Percentiles rank a stretch among this genome's conserved stretches.
Evolutionary conservation across 1,284 basidiomycete species (phyloP).

Genomic region (Ceratobasidium sp.): DNA sequence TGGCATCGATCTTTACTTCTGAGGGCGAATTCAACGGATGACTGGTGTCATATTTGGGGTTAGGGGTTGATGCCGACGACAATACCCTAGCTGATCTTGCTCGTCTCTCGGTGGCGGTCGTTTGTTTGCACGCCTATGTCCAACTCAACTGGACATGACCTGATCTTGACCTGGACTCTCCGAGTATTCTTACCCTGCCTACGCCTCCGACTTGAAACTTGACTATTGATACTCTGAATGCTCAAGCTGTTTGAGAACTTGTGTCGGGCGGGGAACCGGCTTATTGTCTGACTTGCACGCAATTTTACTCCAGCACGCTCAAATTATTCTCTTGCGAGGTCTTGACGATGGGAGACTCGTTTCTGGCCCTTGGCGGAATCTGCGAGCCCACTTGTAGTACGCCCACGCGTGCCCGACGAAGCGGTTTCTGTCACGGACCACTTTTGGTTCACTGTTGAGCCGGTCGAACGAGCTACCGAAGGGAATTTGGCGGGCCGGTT

Average conservation of each 20-base stretch:
- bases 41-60: slow-evolving; percentile 28
- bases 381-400: slow-evolving; percentile 81
- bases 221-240: slow-evolving; percentile 60
- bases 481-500: slow-evolving; percentile 76
- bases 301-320: slow-evolving; percentile 81
- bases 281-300: slow-evolving; percentile 88
- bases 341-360: slow-evolving; percentile 60
- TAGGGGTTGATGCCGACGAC: slow-evolving; percentile 12
- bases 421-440: slow-evolving; percentile 72
- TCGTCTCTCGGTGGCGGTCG: slow-evolving; percentile 77
- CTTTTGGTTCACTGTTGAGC: slow-evolving; percentile 65
- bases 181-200: slow-evolving; percentile 64
- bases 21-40: slow-evolving; percentile 24
- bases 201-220: slow-evolving; percentile 50
- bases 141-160: slow-evolving; percentile 99
- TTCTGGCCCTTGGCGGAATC: slow-evolving; percentile 80
- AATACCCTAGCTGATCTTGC: slow-evolving; percentile 65
- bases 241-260: slow-evolving; percentile 84
- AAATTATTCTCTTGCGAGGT: slow-evolving; percentile 73
- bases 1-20: neutral
- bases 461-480: slow-evolving; percentile 66
- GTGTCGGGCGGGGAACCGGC: slow-evolving; percentile 93
- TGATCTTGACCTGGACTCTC: slow-evolving; percentile 74
- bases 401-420: slow-evolving; percentile 90
- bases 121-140: slow-evolving; percentile 89